Evolutionary conservation across 1,284 basidiomycete genomes (phyloP), one percentile per base, ranked within the genome.

Genomic region (Leccinum subrobustum): DNA sequence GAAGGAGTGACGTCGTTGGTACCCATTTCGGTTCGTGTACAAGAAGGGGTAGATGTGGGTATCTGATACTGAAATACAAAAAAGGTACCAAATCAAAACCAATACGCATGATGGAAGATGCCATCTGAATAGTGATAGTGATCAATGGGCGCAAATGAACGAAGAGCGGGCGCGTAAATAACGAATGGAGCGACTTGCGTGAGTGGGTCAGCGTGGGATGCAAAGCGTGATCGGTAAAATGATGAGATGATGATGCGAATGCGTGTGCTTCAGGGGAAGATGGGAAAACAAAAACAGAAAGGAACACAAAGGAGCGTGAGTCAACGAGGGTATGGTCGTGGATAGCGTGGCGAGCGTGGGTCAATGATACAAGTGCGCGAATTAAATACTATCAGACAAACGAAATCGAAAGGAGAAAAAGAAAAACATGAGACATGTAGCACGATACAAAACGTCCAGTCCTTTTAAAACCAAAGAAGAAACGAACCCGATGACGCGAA

Each of bases 321-420:
- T 39, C 52, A 37, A 51, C 50, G 44, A 48, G 52, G 23, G 31
- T 47, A 56, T 44, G 47, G 6, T 54, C 53, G 54, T 56, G 42
- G 50, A 39, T 56, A 53, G 16, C 44, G 53, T 56, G 25, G 42
- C 27, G 25, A 59, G 59, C 56, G 35, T 67, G 37, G 59, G 68
- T 42, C 56, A 53, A 68, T 61, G 64, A 56, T 69, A 69, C 68
- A 69, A 39, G 51, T 69, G 70, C 61, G 62, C 44, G 56, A 67
- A 69, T 67, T 72, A 69, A 70, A 69, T 72, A 71, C 23, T 70
- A 71, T 69, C 63, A 58, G 44, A 69, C 70, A 69, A 5, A 11
- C 23, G 44, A 56, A 58, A 52, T 0, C 5, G 9, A 23, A 47
- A 18, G 29, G 8, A 37, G 18, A 27, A 18, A 25, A 50, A 50